A percentile compares a stretch with the other conserved stretches of the same genome.
Conservation (phyloP, 345 rosid species). For the Sonneratia caseolaris region DNA sequence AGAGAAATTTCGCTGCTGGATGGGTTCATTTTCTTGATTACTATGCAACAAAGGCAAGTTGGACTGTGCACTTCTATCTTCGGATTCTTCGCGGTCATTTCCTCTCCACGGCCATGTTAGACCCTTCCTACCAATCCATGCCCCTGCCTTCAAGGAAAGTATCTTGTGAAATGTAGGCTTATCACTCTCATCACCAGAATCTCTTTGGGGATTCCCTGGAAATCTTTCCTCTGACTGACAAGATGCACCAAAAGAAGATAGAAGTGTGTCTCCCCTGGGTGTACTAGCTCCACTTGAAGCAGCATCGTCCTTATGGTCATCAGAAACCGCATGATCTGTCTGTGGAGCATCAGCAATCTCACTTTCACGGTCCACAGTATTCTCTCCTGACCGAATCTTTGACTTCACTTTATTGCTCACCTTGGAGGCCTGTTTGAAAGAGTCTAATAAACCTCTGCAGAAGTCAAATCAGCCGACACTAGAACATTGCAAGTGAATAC, state of each 20-base stretch:
- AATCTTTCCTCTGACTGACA: conserved; percentile 42
- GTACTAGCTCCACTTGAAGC: conserved; percentile 86
- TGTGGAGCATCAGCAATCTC: conserved; percentile 68
- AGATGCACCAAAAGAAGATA: conserved; percentile 52
- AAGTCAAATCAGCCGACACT: neutral
- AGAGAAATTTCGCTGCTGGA: conserved; percentile 30
- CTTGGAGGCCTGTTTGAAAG: conserved; percentile 55
- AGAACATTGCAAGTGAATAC: conserved; percentile 15
- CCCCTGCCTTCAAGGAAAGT: conserved; percentile 71
- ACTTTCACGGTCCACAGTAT: conserved; percentile 46
- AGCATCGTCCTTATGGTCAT: conserved; percentile 75
- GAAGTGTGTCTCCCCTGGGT: conserved; percentile 63
- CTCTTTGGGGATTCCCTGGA: conserved; percentile 33
- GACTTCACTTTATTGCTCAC: conserved; percentile 82
- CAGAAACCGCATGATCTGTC: conserved; percentile 54
- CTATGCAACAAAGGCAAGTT: conserved; percentile 48
- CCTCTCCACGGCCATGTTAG: conserved; percentile 97
- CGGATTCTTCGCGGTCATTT: conserved; percentile 59
- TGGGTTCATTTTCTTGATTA: conserved; percentile 48
- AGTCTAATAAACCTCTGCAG: conserved; percentile 11
- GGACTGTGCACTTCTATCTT: conserved; percentile 37
- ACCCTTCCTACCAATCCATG: conserved; percentile 78
- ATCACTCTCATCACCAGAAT: conserved; percentile 66
- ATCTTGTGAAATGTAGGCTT: conserved; percentile 61
- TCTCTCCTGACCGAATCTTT: conserved; percentile 52